Evolutionary conservation across 1,284 basidiomycete genomes (phyloP).

Genomic region (Ceratobasidium sp.): DNA sequence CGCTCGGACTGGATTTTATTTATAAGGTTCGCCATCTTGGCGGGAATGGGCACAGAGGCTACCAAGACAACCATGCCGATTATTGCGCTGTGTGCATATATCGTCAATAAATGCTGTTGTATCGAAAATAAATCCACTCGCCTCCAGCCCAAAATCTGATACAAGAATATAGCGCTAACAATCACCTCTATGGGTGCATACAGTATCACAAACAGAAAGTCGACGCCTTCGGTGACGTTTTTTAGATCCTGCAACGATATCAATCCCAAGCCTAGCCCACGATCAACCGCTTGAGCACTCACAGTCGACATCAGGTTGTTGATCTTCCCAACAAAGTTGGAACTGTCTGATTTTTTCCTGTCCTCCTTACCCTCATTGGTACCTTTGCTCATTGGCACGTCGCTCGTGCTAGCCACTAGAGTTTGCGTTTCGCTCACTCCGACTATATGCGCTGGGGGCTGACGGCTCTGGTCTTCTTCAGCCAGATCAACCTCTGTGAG

Average conservation of each 20-base stretch:
- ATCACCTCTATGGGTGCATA: slow-evolving; percentile 37
- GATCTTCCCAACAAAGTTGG: slow-evolving; percentile 40
- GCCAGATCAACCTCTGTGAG: not conserved
- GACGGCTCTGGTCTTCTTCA: not conserved
- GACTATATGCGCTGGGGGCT: not conserved
- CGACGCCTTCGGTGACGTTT: slow-evolving; percentile 40
- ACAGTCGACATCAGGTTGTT: slow-evolving; percentile 42
- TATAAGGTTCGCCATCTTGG: slow-evolving; percentile 35
- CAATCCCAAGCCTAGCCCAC: not conserved
- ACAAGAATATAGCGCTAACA: slow-evolving; percentile 40
- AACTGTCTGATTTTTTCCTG: not conserved
- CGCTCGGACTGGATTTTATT: slow-evolving; percentile 45
- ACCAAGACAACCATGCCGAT: slow-evolving; percentile 40
- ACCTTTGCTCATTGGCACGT: not conserved
- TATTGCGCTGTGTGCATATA: slow-evolving; percentile 15
- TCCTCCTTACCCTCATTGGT: not conserved
- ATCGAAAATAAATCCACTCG: not conserved
- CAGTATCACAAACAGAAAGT: slow-evolving; percentile 40
- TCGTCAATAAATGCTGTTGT: not conserved
- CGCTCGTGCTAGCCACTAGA: slow-evolving; percentile 18
- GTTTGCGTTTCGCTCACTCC: slow-evolving; percentile 12
- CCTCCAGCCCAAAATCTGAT: slow-evolving; percentile 42
- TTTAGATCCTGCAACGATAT: slow-evolving; percentile 28
- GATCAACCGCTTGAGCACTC: not conserved
- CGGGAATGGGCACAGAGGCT: slow-evolving; percentile 35